Percentiles rank a stretch among this genome's conserved stretches.
Evolutionary conservation across 106 monocot genomes (phyloP).

Genomic region (Hemerocallis citrina): DNA sequence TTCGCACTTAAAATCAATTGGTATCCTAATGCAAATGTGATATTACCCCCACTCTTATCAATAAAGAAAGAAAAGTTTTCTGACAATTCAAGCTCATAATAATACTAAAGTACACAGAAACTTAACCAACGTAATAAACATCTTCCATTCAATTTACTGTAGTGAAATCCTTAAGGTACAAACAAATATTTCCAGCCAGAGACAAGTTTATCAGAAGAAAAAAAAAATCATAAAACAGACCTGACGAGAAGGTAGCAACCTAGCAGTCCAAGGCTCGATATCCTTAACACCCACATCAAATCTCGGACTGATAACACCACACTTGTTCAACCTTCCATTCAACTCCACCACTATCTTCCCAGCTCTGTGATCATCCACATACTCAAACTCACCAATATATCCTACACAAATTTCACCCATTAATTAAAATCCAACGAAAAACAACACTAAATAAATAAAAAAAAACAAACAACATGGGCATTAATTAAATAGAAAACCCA

Average conservation of each 20-base stretch:
- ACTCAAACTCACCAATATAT: conserved; percentile 65
- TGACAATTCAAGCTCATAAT: no score
- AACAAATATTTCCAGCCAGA: no score
- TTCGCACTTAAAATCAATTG: no score
- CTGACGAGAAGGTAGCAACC: conserved; percentile 57
- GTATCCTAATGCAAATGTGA: no score
- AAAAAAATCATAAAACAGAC: conserved; percentile 15
- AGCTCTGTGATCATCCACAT: conserved; percentile 61
- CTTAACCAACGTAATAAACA: background rate
- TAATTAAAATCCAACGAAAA: background rate
- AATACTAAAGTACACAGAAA: background rate
- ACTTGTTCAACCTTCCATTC: conserved; percentile 55
- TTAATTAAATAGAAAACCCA: background rate
- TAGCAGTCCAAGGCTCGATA: conserved; percentile 67
- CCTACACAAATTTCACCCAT: conserved; percentile 7
- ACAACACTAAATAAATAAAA: background rate
- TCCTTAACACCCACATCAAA: conserved; percentile 63
- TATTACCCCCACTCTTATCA: no score
- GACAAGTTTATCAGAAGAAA: background rate
- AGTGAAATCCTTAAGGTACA: no score
- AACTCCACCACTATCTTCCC: conserved; percentile 63
- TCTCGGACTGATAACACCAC: conserved; percentile 59
- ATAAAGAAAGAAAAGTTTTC: no score
- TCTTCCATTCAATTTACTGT: background rate
- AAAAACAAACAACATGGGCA: background rate